Percentiles rank a stretch among this genome's conserved stretches.
Conservation (phyloP, 495 filamentous ascomycete genomes). For the Penicillium soppii region DNA sequence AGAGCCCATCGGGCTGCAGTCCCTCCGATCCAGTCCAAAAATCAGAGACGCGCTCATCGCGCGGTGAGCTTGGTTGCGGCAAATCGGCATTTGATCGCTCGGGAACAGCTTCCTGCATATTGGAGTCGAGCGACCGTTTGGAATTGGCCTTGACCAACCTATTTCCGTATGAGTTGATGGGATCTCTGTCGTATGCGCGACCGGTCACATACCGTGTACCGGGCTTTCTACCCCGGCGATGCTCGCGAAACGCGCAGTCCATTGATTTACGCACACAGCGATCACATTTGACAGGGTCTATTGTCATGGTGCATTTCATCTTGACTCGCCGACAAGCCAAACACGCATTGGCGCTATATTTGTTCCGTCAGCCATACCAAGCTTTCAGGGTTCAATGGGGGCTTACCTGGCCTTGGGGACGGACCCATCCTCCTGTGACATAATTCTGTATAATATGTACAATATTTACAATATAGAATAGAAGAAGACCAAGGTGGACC, state of each 20-base stretch:
- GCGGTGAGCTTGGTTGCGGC: neutral
- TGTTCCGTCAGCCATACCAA: neutral
- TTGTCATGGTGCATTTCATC: neutral
- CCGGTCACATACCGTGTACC: neutral
- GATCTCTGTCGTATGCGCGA: neutral
- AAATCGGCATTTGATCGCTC: neutral
- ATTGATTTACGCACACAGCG: constrained; percentile 1
- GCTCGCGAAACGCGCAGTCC: neutral
- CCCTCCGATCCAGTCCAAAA: constrained; percentile 9
- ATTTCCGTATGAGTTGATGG: neutral
- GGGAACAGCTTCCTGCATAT: neutral
- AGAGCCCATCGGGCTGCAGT: constrained; percentile 12
- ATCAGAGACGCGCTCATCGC: constrained; percentile 3
- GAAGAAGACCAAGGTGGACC: neutral
- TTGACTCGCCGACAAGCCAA: neutral
- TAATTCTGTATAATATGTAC: too few species aligned
- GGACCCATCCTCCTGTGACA: neutral
- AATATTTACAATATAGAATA: too few species aligned
- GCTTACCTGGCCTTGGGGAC: neutral
- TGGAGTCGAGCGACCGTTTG: neutral
- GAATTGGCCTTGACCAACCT: neutral
- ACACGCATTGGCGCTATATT: constrained; percentile 1
- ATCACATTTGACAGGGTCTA: neutral
- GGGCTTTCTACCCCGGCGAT: neutral
- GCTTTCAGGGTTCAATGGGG: neutral